phyloP scores from a whole-genome alignment of 2,329 filamentous ascomycete species.

The Diaporthe sp. region DNA sequence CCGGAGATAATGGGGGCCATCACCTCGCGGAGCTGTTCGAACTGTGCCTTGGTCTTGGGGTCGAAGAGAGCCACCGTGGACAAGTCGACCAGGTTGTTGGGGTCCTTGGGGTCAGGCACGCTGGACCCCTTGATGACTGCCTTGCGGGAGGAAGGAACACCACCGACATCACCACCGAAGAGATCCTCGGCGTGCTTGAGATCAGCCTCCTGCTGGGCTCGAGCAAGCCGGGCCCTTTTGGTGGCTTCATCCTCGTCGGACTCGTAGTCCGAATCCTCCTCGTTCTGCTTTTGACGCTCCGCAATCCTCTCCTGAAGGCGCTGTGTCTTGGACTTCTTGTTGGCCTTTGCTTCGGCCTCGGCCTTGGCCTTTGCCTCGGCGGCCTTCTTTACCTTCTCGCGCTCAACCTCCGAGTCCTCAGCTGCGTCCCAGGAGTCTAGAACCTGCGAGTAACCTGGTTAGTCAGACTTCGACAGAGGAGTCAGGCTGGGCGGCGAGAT shows the following conservation, averaged over 20 bases:
- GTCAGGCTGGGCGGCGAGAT: constrained; percentile 24
- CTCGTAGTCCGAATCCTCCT: constrained; percentile 65
- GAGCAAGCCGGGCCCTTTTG: constrained; percentile 78
- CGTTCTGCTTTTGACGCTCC: constrained; percentile 63
- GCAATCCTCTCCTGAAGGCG: constrained; percentile 84
- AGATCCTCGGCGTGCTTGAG: constrained; percentile 91
- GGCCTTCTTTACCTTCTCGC: constrained; percentile 91
- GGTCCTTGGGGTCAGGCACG: constrained; percentile 77
- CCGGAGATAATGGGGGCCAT: constrained; percentile 81
- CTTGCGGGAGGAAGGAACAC: constrained; percentile 74
- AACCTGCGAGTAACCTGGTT: constrained; percentile 64
- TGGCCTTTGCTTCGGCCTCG: constrained; percentile 86
- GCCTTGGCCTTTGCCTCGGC: constrained; percentile 89
- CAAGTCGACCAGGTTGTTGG: constrained; percentile 84
- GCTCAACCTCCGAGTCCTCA: constrained; percentile 96
- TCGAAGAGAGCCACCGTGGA: constrained; percentile 86
- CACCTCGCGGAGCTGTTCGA: constrained; percentile 80
- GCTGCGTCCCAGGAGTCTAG: constrained; percentile 97
- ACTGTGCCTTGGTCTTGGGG: constrained; percentile 87
- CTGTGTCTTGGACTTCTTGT: constrained; percentile 89
- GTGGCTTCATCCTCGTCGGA: constrained; percentile 79
- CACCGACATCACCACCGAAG: constrained; percentile 79
- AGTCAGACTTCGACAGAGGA: constrained; percentile 24
- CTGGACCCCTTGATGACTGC: constrained; percentile 70
- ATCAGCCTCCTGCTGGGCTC: constrained; percentile 87